phyloP scores from a whole-genome alignment of 306 rosid genomes.

The Cajanus cajan region DNA sequence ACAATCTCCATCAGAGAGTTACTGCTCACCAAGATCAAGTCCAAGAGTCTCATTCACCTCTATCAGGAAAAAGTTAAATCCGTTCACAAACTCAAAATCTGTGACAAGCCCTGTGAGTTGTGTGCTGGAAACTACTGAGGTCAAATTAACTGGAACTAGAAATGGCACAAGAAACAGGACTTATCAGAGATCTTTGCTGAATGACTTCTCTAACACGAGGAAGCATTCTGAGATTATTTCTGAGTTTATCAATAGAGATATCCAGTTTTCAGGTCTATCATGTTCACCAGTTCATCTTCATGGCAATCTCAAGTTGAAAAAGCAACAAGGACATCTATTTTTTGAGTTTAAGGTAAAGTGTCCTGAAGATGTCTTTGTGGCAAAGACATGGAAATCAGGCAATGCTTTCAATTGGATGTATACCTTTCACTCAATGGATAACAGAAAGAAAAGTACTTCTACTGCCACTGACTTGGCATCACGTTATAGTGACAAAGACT shows the following conservation, averaged over 20 bases:
- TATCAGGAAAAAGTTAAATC: conserved; percentile 61
- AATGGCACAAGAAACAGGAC: conserved; percentile 38
- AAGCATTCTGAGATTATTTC: conserved; percentile 45
- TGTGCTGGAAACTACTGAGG: conserved; percentile 36
- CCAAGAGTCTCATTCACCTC: conserved; percentile 45
- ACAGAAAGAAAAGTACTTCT: conserved; percentile 57
- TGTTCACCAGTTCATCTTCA: conserved; percentile 83
- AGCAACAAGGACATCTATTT: conserved; percentile 62
- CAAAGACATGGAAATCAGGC: conserved; percentile 71
- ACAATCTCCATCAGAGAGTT: conserved; percentile 48
- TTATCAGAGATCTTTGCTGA: conserved; percentile 52
- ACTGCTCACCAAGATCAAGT: conserved; percentile 44
- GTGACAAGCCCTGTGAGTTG: conserved; percentile 47
- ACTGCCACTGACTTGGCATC: conserved; percentile 47
- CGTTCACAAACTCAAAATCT: conserved; percentile 70
- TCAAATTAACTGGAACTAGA: conserved; percentile 35
- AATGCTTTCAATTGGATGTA: conserved; percentile 66
- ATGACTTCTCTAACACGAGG: conserved; percentile 46
- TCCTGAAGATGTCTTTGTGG: conserved; percentile 64
- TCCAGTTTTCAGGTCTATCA: conserved; percentile 40
- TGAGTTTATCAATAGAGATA: conserved; percentile 39
- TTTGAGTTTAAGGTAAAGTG: conserved; percentile 72
- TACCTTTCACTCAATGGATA: conserved; percentile 63
- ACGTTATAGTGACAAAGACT: too few relatives aligned
- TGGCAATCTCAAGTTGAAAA: conserved; percentile 67